Base-by-base conservation (phyloP, 192 early-diverging fungal genomes). In the Coemansia sp. region DNA sequence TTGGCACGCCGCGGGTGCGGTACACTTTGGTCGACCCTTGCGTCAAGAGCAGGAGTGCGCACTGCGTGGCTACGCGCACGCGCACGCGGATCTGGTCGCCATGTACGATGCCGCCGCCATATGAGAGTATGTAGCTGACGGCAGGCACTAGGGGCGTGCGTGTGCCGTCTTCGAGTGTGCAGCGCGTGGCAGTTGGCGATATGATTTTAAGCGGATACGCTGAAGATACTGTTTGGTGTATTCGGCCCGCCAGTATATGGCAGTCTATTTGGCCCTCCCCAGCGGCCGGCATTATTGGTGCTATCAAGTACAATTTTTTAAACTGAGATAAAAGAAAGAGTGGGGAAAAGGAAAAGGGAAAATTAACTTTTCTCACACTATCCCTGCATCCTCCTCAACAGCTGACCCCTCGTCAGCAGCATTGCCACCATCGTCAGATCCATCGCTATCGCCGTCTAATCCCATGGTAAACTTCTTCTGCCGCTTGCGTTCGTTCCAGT, bases 401-500 rank as follows among this genome's bases (percentile, higher is more conserved):
- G 54, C 54, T 7, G 54, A 56, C 54, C 54, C 54, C 29, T 56
- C 54, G 6, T 56, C 54, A 2, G 54, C 54, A 23, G 54, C 54
- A 56, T 56, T 56, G 1, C 15, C 54, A 7, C 54, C 54, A 12
- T 56, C 54, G 15, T 37, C 60, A 41, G 59, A 68, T 4, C 39
- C 52, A 5, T 69, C 66, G 51, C 29, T 27, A 2, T n/a, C 54
- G 3, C 54, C 54, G 2, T n/a, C 54, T 5, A 15, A 12, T 17
- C 14, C 14, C 29, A n/a, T 27, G 3, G 54, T 29, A 35, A 56
- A 94, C 32, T 86, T 81, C 68, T 95, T 96, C 81, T 99, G 97
- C 11, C 87, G 75, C 66, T 88, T 86, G 24, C 97, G 84, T 56
- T 94, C 88, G 71, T 99, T 99, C 97, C 97, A 99, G 50, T 88